These are phyloP conservation scores for Barnettozyma salicaria DNA, from an alignment of 805 yeast species.

Conservation along the genomic window DNA sequence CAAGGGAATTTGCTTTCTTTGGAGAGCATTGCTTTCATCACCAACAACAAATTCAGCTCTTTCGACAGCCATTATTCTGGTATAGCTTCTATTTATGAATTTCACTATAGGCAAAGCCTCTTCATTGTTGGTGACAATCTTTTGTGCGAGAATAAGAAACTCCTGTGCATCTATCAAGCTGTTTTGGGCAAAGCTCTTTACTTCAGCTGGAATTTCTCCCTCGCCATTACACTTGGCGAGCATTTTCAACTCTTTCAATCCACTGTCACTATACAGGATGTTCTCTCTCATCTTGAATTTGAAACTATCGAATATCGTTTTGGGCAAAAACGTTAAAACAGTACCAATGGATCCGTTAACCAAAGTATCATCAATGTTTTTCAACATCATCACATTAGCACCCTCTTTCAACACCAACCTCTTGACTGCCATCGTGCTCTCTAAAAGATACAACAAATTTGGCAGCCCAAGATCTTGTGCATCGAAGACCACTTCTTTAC, in stretches of 20 bases:
- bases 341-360: conserved; percentile 92
- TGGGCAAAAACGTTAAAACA: conserved; percentile 39
- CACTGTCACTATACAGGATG: conserved; percentile 21
- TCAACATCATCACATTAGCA: conserved; percentile 92
- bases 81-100: conserved; percentile 27
- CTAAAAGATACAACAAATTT: conserved; percentile 30
- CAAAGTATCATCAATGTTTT: conserved; percentile 65
- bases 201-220: conserved; percentile 23
- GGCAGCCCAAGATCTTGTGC: conserved; percentile 37
- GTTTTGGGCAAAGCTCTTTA: conserved; percentile 22
- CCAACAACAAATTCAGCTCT: conserved; percentile 34
- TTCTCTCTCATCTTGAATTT: conserved; percentile 11
- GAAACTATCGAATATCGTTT: conserved; percentile 16
- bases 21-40: conserved; percentile 26
- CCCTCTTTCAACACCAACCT: conserved; percentile 62
- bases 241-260: conserved; percentile 19
- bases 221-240: conserved; percentile 29
- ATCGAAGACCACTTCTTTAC: conserved; percentile 38
- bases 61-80: conserved; percentile 30
- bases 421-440: conserved; percentile 68
- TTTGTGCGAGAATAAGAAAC: conserved; percentile 16
- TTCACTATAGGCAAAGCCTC: conserved; percentile 29
- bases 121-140: conserved; percentile 18
- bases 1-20: conserved; percentile 59
- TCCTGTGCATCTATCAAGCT: conserved; percentile 12